Evolutionary conservation across 768 basidiomycete genomes (phyloP).

Genomic region (Russula virescens): DNA sequence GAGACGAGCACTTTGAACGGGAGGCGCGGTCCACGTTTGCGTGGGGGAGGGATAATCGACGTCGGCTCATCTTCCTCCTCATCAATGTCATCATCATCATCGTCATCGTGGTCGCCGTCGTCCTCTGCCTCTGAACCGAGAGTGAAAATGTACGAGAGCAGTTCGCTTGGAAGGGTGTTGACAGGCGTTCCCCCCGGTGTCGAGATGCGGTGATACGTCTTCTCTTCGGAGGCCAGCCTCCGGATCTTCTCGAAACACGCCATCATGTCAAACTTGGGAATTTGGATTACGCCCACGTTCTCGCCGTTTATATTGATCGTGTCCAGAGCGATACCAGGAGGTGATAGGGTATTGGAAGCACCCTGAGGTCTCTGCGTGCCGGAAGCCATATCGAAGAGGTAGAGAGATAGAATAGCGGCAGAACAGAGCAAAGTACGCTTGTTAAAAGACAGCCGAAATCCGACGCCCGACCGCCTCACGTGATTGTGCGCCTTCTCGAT

Average conservation of each 20-base stretch:
- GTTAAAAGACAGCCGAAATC: no score
- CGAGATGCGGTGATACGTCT: neutral
- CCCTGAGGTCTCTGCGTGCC: neutral
- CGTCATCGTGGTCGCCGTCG: conserved; percentile 28
- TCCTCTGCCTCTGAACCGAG: conserved; percentile 23
- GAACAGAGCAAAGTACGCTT: neutral
- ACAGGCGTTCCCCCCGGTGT: conserved; percentile 27
- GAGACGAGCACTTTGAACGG: conserved; percentile 52
- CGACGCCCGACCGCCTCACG: neutral
- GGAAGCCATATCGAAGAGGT: conserved; percentile 1
- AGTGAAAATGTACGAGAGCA: conserved; percentile 43
- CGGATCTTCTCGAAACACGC: neutral
- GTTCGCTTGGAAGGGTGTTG: conserved; percentile 50
- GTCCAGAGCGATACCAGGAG: neutral
- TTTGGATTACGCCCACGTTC: neutral
- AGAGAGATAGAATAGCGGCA: neutral
- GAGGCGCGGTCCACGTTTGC: conserved; percentile 17
- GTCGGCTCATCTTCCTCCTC: conserved; percentile 22
- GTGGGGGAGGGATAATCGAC: no score
- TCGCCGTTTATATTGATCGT: neutral
- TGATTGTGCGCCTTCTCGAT: neutral
- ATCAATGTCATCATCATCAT: conserved; percentile 25
- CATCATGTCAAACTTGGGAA: neutral
- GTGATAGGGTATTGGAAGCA: neutral
- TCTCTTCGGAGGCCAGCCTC: neutral